Conservation (phyloP, 257 asterid genomes). For the Nicotiana otophora region DNA sequence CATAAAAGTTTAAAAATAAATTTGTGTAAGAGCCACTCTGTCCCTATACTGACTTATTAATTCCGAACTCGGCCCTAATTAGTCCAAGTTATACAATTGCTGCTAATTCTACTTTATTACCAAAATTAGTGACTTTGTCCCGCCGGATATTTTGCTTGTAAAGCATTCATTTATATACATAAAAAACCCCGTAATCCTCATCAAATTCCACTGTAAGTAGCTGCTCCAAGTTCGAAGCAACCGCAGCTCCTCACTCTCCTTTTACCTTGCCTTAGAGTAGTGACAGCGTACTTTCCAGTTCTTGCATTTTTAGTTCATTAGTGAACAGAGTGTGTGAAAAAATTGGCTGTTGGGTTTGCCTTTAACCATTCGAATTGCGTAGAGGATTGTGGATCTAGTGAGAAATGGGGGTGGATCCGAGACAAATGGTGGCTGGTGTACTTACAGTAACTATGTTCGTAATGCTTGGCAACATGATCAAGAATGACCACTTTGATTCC, state of each 20-base stretch:
- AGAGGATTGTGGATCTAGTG: conserved; percentile 6
- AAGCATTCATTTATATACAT: background rate
- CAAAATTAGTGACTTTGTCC: background rate
- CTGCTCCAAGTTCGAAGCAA: background rate
- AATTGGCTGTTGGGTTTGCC: no score
- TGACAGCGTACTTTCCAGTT: background rate
- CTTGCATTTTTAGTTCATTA: background rate
- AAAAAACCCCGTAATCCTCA: background rate
- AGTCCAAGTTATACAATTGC: background rate
- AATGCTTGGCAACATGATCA: conserved; percentile 58
- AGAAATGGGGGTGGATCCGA: conserved; percentile 45
- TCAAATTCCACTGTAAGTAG: background rate
- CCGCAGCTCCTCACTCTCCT: no score
- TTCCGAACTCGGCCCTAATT: background rate
- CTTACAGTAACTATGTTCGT: conserved; percentile 51
- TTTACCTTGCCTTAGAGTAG: no score
- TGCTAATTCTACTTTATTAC: background rate
- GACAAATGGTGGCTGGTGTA: conserved; percentile 46
- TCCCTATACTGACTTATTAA: no score
- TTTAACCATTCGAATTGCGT: background rate
- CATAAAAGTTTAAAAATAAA: background rate
- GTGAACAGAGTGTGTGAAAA: background rate
- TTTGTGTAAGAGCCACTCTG: no score
- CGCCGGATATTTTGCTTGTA: background rate
- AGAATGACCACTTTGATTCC: conserved; percentile 48